These are phyloP conservation scores for Suillus decipiens DNA, from an alignment of 768 basidiomycete genomes.

Conservation along the genomic window DNA sequence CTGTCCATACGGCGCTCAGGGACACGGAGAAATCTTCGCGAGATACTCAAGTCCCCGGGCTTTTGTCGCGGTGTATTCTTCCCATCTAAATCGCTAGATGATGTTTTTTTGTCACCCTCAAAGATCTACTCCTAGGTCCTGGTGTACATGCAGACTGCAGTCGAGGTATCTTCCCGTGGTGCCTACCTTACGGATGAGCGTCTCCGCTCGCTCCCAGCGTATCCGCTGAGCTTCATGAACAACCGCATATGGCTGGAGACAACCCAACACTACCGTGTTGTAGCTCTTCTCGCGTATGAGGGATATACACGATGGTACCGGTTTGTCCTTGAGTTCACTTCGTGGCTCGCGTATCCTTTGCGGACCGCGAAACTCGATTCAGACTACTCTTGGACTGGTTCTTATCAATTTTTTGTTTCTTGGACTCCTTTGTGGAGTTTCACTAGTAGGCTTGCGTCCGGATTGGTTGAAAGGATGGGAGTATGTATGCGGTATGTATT, in stretches of 20 bases:
- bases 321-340: constrained; percentile 17
- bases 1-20: background rate
- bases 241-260: background rate
- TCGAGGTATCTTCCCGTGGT: background rate
- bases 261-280: background rate
- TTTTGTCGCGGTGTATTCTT: background rate
- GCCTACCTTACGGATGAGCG: background rate
- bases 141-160: constrained; percentile 6
- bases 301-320: background rate
- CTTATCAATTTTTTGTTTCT: constrained; percentile 11
- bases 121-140: background rate
- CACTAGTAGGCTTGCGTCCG: background rate
- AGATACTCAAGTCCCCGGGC: background rate
- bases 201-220: background rate
- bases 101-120: background rate
- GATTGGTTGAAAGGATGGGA: too few species aligned
- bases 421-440: constrained; percentile 13
- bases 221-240: background rate
- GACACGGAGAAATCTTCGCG: background rate
- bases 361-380: constrained; percentile 19
- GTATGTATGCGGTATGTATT: background rate
- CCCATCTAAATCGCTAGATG: background rate
- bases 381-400: constrained; percentile 19
- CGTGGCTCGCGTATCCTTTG: constrained; percentile 16
- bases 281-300: constrained; percentile 7